Evolutionary conservation across 495 filamentous ascomycete species (phyloP), one percentile per base, ranked within the genome.

Genomic region (Echria macrotheca): DNA sequence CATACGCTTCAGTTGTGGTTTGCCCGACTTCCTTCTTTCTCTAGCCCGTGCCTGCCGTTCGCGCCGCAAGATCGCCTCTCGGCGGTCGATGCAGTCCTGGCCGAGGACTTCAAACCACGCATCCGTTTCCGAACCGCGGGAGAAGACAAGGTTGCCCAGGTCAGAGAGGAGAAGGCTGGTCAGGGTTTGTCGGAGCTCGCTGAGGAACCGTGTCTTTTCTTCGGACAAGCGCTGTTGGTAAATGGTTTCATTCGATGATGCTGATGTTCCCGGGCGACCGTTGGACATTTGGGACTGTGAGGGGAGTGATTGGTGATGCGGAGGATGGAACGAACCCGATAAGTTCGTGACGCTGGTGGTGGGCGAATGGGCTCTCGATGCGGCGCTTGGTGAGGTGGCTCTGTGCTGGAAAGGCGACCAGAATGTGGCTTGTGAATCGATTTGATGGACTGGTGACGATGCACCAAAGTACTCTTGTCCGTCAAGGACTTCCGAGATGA

Each of bases 91-190:
- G 46, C 84, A 86, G 45, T 87, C 81, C 54, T 91, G 82, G 11
- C 85, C 83, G 3, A 95, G 63, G 15, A 76, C 79, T 52, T 83
- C 81, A 60, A 95, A 91, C 88, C 91, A 96, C 19, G 75, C 80
- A 56, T 97, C 93, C 12, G 91, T 98, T 69, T 98, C 93, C 53
- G 87, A 91, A 11, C 93, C 85, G 51, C 83, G 80, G 25, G 83
- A 79, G 68, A 91, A 95, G 11, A 95, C 84, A 7, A 85, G 78
- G 36, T 83, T 87, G 7, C 89, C 88, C 12, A 98, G 74, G 66
- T 98, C 93, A 51, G 91, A 96, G 25, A 97, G 69, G 7, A 98
- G 74, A 23, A 98, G 70, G 54, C 89, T 89, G 11, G 84, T 89
- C 44, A 96, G 68, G 1, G 81, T 85, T 59, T 89, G 86, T 58